Evolutionary conservation across 2,329 filamentous ascomycete species (phyloP), one percentile per base, ranked within the genome.

Genomic region (Zymoseptoria crescenta): DNA sequence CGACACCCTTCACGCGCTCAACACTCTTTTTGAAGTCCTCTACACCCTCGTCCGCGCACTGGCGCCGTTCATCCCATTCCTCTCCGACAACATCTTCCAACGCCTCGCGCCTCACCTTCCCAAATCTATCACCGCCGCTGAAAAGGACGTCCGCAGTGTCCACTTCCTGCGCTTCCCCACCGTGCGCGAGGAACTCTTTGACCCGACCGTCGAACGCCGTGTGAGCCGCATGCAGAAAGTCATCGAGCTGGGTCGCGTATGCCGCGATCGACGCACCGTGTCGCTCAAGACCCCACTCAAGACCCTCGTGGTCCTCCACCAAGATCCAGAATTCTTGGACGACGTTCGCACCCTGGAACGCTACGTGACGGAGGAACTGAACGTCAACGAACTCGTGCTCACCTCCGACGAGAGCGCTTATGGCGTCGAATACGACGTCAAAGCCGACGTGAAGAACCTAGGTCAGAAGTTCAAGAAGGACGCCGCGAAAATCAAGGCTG

Each of bases 381-480:
- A 97, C 71, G 82, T 99, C 54, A 85, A 88, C 63, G 89, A 96
- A 62, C 79, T 97, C 28, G 79, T 96, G 9, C 81, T 96, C 56
- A 91, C 90, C 2, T 86, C 84, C 7, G 91, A 97, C 64, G 94
- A 97, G 76, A 87, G 85, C 57, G 89, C 88, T 73, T 96, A 96
- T 78, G 89, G 91, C 57, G 91, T 99, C 52, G 87, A 94, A 71
- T 96, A 96, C 77, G 91, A 88, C 62, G 90, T 93, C 16, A 85
- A 83, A 48, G 92, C 91, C 7, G 94, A 99, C 74, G 96, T 94
- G 88, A 91, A 94, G 13, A 88, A 89, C 1, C 81, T 99, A 16
- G 94, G 94, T 65, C 96, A 96, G 83, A 97, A 97, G 79, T 82
- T 97, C 67, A 96, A 96, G 81, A 96, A 96, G 76, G 92, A 96